Base-by-base conservation (phyloP, 441 rosid genomes). In the Croton laevigatus region DNA sequence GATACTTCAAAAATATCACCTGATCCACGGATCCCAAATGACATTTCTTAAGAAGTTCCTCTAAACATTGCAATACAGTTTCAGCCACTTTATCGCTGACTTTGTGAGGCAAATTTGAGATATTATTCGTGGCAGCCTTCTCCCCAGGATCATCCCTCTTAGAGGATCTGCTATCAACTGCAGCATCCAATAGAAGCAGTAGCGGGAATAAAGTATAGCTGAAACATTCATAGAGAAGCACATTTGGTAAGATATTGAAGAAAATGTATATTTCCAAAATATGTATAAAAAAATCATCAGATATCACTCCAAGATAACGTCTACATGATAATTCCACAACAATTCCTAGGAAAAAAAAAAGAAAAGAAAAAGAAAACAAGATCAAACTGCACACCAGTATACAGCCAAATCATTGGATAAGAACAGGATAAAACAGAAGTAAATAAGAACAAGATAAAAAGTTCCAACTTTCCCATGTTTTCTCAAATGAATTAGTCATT, bases 21-120 rank as follows among this genome's bases (percentile, higher is more conserved):
- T 95, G 98, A 72, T 93, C 90, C 8, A 86, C 76, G 27, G 93
- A 87, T 36, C 80, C 83, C n/a, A 91, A 72, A 64, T 77, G 75
- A 73, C 96, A 88, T 77, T 93, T 93, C 72, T 75, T 80, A 7
- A 93, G 79, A 80, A 93, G 96, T 75, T 87, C 95, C 80, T 95
- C 97, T 81, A 95, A 84, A 79, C 97, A 95, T 75, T 72, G 80
- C 66, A 95, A 71, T 32, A 85, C 83, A 40, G 89, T 89, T 84
- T 95, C 99, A 9, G 93, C 97, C 52, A 88, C 93, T 74, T 73
- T 82, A 77, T 95, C 99, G 57, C 95, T 86, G 62, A 93, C 90
- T 71, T 72, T 80, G 57, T 66, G 65, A 20, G 85, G 80, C 61
- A 46, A n/a, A 20, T 55, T 65, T 11, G 66, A 63, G 68, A 59